phyloP scores from a whole-genome alignment of 2,329 filamentous ascomycete genomes.

The Pyrenophora graminea region DNA sequence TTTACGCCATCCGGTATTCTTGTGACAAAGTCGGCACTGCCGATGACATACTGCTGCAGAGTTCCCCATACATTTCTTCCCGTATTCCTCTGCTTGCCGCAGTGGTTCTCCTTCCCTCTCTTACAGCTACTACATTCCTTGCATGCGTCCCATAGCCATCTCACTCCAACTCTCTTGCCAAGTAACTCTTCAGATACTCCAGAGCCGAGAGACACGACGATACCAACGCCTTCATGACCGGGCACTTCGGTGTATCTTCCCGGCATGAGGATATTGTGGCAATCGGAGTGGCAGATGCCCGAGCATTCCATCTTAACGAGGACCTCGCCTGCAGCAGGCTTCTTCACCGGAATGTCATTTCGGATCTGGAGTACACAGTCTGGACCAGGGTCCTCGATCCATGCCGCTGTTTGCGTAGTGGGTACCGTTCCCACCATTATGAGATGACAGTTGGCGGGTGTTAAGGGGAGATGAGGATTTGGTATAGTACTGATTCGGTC shows the following conservation, averaged over 20 bases:
- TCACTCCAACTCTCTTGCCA: slow-evolving; percentile 49
- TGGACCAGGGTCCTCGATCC: slow-evolving; percentile 44
- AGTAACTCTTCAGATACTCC: slow-evolving; percentile 34
- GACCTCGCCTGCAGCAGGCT: slow-evolving; percentile 48
- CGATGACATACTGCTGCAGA: slow-evolving; percentile 44
- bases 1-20: slow-evolving; percentile 43
- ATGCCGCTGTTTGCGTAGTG: slow-evolving; percentile 41
- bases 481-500: not conserved
- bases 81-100: slow-evolving; percentile 49
- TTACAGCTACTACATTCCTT: slow-evolving; percentile 45
- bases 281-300: slow-evolving; percentile 55
- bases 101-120: slow-evolving; percentile 48
- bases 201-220: slow-evolving; percentile 45
- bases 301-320: slow-evolving; percentile 55
- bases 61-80: slow-evolving; percentile 46
- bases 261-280: slow-evolving; percentile 51
- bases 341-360: slow-evolving; percentile 44
- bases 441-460: not conserved
- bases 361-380: slow-evolving; percentile 45
- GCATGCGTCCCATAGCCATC: slow-evolving; percentile 54
- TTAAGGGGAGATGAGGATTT: not conserved
- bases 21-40: slow-evolving; percentile 38
- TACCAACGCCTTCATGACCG: slow-evolving; percentile 54
- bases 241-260: slow-evolving; percentile 53
- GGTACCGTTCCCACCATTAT: slow-evolving; percentile 26